Conservation (phyloP, 1,284 basidiomycete species). For the Hortiboletus rubellus region DNA sequence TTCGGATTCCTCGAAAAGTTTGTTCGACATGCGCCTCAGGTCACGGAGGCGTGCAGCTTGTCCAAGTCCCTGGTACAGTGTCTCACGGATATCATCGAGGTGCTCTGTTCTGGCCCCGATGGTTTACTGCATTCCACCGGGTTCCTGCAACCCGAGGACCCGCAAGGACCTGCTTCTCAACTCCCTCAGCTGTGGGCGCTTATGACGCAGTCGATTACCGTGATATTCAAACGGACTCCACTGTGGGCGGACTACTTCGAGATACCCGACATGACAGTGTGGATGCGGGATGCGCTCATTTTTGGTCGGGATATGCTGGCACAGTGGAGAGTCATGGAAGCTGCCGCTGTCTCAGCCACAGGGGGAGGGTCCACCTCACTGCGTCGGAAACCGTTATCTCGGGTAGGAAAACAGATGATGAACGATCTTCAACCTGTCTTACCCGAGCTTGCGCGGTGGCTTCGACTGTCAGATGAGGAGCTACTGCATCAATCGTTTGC, state of each 20-base stretch:
- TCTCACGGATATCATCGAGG: constrained; percentile 88
- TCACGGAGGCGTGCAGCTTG: constrained; percentile 83
- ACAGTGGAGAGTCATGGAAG: constrained; percentile 78
- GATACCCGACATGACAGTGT: constrained; percentile 82
- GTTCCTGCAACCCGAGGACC: constrained; percentile 54
- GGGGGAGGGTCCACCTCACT: constrained; percentile 24
- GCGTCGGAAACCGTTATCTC: constrained; percentile 42
- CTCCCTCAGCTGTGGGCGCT: constrained; percentile 79
- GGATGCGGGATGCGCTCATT: constrained; percentile 97
- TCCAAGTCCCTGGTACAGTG: constrained; percentile 89
- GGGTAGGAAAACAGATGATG: constrained; percentile 71
- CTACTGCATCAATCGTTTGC: constrained; percentile 85
- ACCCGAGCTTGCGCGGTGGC: constrained; percentile 77
- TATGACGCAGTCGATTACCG: constrained; percentile 78
- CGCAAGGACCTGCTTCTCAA: constrained; percentile 46
- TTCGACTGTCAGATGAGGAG: constrained; percentile 88
- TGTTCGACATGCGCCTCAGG: constrained; percentile 54
- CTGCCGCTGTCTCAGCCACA: constrained; percentile 49
- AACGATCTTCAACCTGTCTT: constrained; percentile 76
- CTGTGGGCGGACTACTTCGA: constrained; percentile 81
- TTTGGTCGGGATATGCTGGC: constrained; percentile 84
- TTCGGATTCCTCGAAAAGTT: constrained; percentile 67
- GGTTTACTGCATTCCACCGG: constrained; percentile 61
- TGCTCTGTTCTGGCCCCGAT: constrained; percentile 71
- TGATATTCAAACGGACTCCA: constrained; percentile 83